Base-by-base conservation (phyloP, 1,139 yeast genomes). In the Lodderomyces parapsilosis region DNA sequence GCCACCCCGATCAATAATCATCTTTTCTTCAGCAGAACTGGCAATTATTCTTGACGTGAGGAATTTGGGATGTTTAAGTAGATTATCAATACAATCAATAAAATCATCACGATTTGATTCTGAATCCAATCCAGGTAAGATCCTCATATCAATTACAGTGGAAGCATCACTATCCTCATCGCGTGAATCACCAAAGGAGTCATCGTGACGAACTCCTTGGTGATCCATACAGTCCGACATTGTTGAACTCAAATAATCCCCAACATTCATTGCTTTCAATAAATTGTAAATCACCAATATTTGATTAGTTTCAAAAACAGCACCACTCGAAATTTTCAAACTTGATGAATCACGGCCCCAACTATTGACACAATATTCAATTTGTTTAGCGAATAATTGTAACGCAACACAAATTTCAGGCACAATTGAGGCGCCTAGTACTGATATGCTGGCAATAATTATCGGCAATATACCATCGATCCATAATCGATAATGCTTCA, bases 1-100 rank as follows among this genome's bases (percentile, higher is more conserved):
- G 2, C 73, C 84, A 4, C 76, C 78, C 41, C 51, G 52, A 54
- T 68, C 63, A 62, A 81, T 63, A 13, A 78, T 52, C 37, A 73
- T 68, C 51, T 80, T 85, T 54, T 87, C 94, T 44, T 86, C 94
- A 1, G 69, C 44, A 3, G 81, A 76, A 11, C 86, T 76, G 2
- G 91, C 80, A 2, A 76, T 71, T 2, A 87, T 73, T 47, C 94
- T 69, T 5, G 94, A 78, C 5, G 86, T 77, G 48, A 91, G 67
- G 51, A 82, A 90, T 59, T 88, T 88, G 13, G 96, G 96, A 62
- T 91, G 97, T 35, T 91, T 83, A 49, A 89, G 70, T 42, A 90
- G 71, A 54, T 88, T 85, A 43, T 78, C 81, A 49, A 89, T 63
- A 17, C 83, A 76, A 40, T 74, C 79, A 15, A 71, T 66, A 50